phyloP scores from a whole-genome alignment of 2,329 filamentous ascomycete genomes.

The Alternaria ethzedia region DNA sequence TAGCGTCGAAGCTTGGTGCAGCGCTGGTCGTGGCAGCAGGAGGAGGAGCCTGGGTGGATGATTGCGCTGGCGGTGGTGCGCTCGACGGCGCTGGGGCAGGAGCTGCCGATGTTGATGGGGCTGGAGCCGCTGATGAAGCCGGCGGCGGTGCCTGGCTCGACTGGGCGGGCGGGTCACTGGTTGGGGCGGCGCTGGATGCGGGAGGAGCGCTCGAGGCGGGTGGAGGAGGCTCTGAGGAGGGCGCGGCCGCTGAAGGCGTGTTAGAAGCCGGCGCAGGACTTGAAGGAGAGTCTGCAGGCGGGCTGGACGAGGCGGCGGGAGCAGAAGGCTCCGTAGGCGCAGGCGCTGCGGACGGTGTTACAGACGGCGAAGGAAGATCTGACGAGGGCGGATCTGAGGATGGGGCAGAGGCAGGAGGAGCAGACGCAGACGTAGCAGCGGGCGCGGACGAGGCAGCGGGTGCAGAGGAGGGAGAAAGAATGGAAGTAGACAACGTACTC shows the following conservation, averaged over 20 bases:
- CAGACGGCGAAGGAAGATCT: slow-evolving; percentile 18
- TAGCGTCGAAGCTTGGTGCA: slow-evolving; percentile 12
- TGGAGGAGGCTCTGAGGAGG: slow-evolving; percentile 12
- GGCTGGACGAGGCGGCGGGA: slow-evolving; percentile 16
- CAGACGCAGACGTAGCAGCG: slow-evolving; percentile 13
- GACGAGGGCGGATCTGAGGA: slow-evolving; percentile 13
- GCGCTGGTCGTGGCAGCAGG: not conserved
- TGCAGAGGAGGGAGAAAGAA: slow-evolving; percentile 19
- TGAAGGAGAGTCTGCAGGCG: slow-evolving; percentile 25
- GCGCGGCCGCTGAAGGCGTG: slow-evolving; percentile 21
- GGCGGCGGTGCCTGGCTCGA: slow-evolving; percentile 3
- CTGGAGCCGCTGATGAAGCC: slow-evolving; percentile 7
- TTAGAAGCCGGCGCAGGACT: slow-evolving; percentile 17
- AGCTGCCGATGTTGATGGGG: slow-evolving; percentile 13
- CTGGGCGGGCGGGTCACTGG: slow-evolving; percentile 19
- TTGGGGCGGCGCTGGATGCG: slow-evolving; percentile 15
- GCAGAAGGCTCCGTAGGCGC: slow-evolving; percentile 26
- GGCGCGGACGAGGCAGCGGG: slow-evolving; percentile 18
- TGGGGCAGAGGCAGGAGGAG: slow-evolving; percentile 14
- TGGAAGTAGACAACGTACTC: slow-evolving; percentile 42
- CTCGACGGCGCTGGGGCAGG: slow-evolving; percentile 15
- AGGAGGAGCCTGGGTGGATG: slow-evolving; percentile 13
- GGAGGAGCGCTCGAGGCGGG: slow-evolving; percentile 17
- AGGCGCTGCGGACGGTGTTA: slow-evolving; percentile 30
- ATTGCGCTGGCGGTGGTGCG: slow-evolving; percentile 11